These are phyloP conservation scores for Aspergillus neoniger DNA, from an alignment of 2,329 filamentous ascomycete genomes.

Conservation along the genomic window DNA sequence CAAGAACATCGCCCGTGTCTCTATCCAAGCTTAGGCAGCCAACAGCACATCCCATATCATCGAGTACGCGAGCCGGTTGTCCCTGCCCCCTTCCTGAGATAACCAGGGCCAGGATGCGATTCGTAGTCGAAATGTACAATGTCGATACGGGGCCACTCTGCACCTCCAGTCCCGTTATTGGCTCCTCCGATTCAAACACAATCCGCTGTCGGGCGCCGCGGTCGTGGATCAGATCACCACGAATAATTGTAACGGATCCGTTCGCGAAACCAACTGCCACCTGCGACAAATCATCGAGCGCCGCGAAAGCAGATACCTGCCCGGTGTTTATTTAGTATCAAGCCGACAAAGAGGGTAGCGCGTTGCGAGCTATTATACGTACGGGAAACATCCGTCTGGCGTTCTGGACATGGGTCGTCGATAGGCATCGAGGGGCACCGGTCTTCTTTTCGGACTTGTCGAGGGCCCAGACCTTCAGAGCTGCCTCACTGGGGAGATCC, in stretches of 20 bases:
- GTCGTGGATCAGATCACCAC: conserved; percentile 93
- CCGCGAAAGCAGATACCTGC: conserved; percentile 77
- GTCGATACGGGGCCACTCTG: conserved; percentile 66
- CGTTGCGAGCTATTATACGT: conserved; percentile 28
- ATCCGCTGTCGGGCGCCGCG: conserved; percentile 90
- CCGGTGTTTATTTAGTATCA: neutral
- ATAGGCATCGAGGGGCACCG: conserved; percentile 82
- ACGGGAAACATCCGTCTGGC: conserved; percentile 91
- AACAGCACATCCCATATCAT: conserved; percentile 87
- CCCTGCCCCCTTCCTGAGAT: conserved; percentile 89
- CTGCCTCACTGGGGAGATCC: conserved; percentile 81
- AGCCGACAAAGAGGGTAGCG: too few species aligned
- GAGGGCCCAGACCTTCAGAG: conserved; percentile 95
- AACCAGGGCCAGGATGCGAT: conserved; percentile 79
- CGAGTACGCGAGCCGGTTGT: conserved; percentile 81
- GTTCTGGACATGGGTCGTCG: conserved; percentile 83
- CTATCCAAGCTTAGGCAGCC: conserved; percentile 91
- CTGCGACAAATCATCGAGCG: conserved; percentile 85
- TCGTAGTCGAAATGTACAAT: conserved; percentile 89
- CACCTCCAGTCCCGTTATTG: conserved; percentile 87
- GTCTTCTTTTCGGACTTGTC: conserved; percentile 95
- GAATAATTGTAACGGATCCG: conserved; percentile 87
- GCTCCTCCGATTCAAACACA: conserved; percentile 95
- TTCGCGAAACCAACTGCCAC: conserved; percentile 95
- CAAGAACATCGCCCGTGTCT: conserved; percentile 77